A percentile compares a stretch with the other conserved stretches of the same genome.
Evolutionary conservation across 2,329 filamentous ascomycete genomes (phyloP).

Genomic region (Clonostachys sp.): DNA sequence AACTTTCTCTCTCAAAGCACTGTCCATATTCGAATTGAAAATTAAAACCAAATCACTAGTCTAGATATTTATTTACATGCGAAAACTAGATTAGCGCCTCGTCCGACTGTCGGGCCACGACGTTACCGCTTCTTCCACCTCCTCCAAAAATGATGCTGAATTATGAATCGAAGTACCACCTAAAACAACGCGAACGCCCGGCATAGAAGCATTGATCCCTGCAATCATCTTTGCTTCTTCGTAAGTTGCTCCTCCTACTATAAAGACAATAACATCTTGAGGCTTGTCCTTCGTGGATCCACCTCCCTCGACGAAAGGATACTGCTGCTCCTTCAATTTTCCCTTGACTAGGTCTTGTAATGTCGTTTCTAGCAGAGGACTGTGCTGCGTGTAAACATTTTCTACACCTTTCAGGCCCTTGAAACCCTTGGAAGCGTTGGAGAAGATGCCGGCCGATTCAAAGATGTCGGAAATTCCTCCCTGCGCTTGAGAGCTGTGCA

Average conservation of each 20-base stretch:
- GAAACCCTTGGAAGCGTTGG: slow-evolving; percentile 79
- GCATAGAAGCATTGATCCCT: slow-evolving; percentile 87
- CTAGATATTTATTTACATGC: too few relatives aligned
- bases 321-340: slow-evolving; percentile 77
- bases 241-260: slow-evolving; percentile 89
- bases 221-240: slow-evolving; percentile 96
- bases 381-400: slow-evolving; percentile 98
- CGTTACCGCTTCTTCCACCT: slow-evolving; percentile 83
- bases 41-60: too few relatives aligned
- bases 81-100: slow-evolving; percentile 10
- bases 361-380: slow-evolving; percentile 79
- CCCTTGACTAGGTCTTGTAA: slow-evolving; percentile 93
- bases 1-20: too few relatives aligned
- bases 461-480: slow-evolving; percentile 88
- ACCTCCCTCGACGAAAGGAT: slow-evolving; percentile 88
- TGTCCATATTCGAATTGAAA: too few relatives aligned
- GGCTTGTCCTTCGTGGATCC: slow-evolving; percentile 89
- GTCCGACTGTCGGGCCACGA: slow-evolving; percentile 70
- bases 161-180: slow-evolving; percentile 89
- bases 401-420: slow-evolving; percentile 96
- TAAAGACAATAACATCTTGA: slow-evolving; percentile 93
- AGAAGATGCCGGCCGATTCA: slow-evolving; percentile 86
- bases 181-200: slow-evolving; percentile 83
- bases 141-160: slow-evolving; percentile 80
- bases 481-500: slow-evolving; percentile 72